Base-by-base conservation (phyloP, 192 early-diverging fungal species). In the Endogone sp. region DNA sequence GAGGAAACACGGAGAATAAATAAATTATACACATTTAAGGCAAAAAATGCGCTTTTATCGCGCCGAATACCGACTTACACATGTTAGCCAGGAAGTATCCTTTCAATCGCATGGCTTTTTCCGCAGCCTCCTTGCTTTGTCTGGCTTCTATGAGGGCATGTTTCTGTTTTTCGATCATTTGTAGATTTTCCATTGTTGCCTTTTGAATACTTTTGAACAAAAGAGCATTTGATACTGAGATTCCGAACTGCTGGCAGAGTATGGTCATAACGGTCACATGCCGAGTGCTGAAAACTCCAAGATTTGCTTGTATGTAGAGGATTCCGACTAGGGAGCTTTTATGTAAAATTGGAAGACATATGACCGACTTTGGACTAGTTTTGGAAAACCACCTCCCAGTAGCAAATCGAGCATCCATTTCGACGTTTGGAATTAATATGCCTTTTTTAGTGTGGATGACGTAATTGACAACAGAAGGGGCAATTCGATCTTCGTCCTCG, bases 41-140 rank as follows among this genome's bases (percentile, higher is more conserved):
- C 4, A 8, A 13, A 13, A 44, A 44, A 44, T 13, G 37, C 13
- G 37, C 4, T 44, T 44, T n/a, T n/a, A n/a, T n/a, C n/a, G n/a
- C n/a, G 37, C 37, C 37, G 13, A 64, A 54, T 56, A 66, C 9
- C 3, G 22, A 65, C 64, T 65, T 71, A 71, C 80, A 79, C 81
- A 82, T 82, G 64, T 82, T 82, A 49, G 81, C 81, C 57, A 82
- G 54, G 60, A 82, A 82, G 62, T 82, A 79, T 16, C 77, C 78
- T 29, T 82, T 82, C 44, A 79, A 71, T 28, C 76, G 49, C 55
- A 76, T 78, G 10, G 81, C 81, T 29, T 74, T 76, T 37, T 77
- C 70, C 16, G 81, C 81, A 23, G 44, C 68, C 49, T 82, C 78
- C 16, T 71, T 58, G 57, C 71, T 72, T 16, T 68, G 29, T 4